Conservation (phyloP, 73 alveolate genomes). For the Paramecium sonneborni region DNA sequence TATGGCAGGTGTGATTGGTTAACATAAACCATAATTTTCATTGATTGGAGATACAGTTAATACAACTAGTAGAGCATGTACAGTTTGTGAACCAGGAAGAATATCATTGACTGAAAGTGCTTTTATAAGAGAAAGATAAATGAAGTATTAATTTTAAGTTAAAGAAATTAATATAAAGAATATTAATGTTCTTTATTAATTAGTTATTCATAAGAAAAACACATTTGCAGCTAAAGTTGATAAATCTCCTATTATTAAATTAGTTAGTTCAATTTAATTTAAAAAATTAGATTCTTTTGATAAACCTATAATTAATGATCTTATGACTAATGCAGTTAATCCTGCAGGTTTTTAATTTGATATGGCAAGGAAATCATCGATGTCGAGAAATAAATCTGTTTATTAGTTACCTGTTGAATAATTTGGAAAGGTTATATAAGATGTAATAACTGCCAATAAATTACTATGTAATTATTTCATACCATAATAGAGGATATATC, state of each 20-base stretch:
- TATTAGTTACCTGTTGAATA: conserved; percentile 1
- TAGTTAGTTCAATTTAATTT: conserved; percentile 18
- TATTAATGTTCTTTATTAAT: neutral
- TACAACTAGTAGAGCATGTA: conserved; percentile 63
- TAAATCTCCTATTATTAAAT: neutral
- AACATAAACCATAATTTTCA: conserved; percentile 69
- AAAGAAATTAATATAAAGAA: conserved; percentile 48
- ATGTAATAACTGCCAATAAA: neutral
- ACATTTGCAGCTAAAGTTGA: conserved; percentile 27
- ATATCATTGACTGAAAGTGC: conserved; percentile 59
- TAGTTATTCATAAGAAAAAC: conserved; percentile 26
- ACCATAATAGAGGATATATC: neutral
- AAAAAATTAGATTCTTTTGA: neutral
- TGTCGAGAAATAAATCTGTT: neutral
- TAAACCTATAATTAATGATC: neutral
- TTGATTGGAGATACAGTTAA: conserved; percentile 69
- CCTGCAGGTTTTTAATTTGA: conserved; percentile 9
- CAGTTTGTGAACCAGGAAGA: conserved; percentile 19
- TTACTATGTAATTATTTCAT: neutral
- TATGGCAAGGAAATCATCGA: neutral
- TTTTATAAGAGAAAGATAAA: neutral
- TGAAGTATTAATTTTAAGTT: conserved; percentile 23
- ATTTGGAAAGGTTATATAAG: neutral
- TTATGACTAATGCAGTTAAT: conserved; percentile 15
- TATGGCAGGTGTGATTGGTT: conserved; percentile 70